Base-by-base conservation (phyloP, 75 land plant species). In the Selaginella moellendorffii region DNA sequence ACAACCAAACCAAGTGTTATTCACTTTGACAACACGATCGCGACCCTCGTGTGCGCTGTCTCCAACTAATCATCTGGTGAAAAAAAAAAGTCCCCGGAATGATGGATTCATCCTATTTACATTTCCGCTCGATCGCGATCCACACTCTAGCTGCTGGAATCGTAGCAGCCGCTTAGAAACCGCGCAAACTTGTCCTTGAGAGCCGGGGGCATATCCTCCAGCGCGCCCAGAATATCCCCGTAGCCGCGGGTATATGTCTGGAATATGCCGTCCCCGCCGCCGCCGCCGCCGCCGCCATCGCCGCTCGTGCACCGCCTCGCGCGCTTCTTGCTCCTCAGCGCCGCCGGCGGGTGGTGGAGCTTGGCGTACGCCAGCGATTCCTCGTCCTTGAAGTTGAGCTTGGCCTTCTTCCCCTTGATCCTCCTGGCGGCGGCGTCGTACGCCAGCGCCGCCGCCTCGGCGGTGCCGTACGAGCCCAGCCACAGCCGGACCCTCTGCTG, bases 361-460 rank as follows among this genome's bases (percentile, higher is more conserved):
- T 14, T 36, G 10, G 14, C 46, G 14, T 5, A 36, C 46, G 46
- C 46, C 5, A 36, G 46, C 5, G 46, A 36, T 14, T 36, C 46
- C 46, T 36, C 46, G 46, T 36, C 46, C 46, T 36, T 36, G 46
- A 36, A 36, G 46, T 36, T 36, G 46, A 36, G 46, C 46, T 36
- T 36, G 14, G 46, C 46, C 46, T 36, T 36, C 14, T 36, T 36
- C 10, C 46, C 46, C 46, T 36, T 36, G 14, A 36, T 36, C 46
- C 46, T 36, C 46, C 46, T 36, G 10, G 46, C 46, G 5, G 46
- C 46, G 10, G 46, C 14, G 46, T 36, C 46, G 46, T 36, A 36
- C 46, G 46, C 46, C 46, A 36, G 46, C 5, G 46, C 46, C 5
- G 46, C 46, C 46, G 46, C 46, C 46, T 36, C 46, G 5, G 46